Evolutionary conservation across 345 rosid species (phyloP).

Genomic region (Raphanus sativus): DNA sequence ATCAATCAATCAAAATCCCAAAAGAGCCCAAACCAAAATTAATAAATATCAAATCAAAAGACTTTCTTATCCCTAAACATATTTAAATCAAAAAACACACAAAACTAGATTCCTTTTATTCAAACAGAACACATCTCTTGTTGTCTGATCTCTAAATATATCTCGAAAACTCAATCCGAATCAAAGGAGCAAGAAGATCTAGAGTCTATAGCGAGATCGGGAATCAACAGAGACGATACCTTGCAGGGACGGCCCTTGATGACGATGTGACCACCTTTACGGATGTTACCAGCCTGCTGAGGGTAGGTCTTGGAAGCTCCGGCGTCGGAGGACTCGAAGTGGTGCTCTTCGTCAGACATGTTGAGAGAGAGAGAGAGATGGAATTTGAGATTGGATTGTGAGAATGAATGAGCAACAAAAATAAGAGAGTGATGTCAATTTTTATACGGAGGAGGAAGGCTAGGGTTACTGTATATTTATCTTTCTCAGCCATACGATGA

Average conservation of each 20-base stretch:
- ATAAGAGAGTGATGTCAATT: slow-evolving; percentile 6
- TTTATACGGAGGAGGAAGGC: slow-evolving; percentile 17
- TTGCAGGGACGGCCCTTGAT: slow-evolving; percentile 46
- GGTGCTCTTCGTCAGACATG: slow-evolving; percentile 50
- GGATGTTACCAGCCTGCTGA: slow-evolving; percentile 47
- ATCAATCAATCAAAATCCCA: not conserved
- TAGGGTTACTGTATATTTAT: slow-evolving; percentile 31
- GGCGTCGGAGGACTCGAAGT: slow-evolving; percentile 44
- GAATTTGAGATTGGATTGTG: not conserved
- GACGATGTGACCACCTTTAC: slow-evolving; percentile 46
- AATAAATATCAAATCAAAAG: not conserved
- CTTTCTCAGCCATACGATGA: slow-evolving; percentile 21
- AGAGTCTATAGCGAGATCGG: slow-evolving; percentile 7
- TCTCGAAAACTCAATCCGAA: not conserved
- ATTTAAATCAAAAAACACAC: slow-evolving; percentile 2
- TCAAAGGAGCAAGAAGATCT: slow-evolving; percentile 19
- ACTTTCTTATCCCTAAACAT: not conserved
- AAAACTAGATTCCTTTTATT: not conserved
- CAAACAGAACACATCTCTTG: not conserved
- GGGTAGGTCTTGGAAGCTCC: slow-evolving; percentile 49
- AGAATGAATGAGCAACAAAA: not conserved
- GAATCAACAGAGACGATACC: slow-evolving; percentile 10
- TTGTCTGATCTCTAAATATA: not conserved
- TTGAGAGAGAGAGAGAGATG: not conserved
- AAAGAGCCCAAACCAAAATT: not conserved